A percentile compares a stretch with the other conserved stretches of the same genome.
phyloP scores from a whole-genome alignment of 2,329 filamentous ascomycete species.

The Trichothecium roseum region DNA sequence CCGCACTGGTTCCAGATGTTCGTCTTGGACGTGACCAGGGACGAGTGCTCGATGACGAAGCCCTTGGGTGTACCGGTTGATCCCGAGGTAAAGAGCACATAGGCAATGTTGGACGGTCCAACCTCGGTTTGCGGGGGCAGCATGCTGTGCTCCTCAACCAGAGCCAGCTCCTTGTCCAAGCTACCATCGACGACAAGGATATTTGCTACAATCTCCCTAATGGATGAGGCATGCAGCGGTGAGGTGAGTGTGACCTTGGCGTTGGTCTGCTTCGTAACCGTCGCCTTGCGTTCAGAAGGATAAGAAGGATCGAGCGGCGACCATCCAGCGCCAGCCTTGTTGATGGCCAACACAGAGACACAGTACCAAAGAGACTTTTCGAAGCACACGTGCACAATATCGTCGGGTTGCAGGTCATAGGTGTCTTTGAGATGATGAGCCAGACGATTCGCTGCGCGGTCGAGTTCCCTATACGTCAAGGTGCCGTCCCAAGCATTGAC shows the following conservation, averaged over 20 bases:
- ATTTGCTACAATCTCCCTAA: neutral
- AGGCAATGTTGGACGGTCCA: slow-evolving; percentile 5
- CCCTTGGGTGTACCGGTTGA: slow-evolving; percentile 9
- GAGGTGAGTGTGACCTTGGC: neutral
- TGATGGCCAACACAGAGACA: slow-evolving; percentile 3
- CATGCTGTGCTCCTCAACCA: neutral
- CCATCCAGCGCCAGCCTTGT: slow-evolving; percentile 3
- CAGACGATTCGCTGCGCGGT: neutral
- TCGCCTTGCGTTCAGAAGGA: neutral
- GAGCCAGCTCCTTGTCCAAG: neutral
- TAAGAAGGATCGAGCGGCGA: slow-evolving; percentile 4
- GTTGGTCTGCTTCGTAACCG: neutral
- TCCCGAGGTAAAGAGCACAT: slow-evolving; percentile 9
- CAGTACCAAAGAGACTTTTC: slow-evolving; percentile 3
- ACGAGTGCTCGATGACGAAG: slow-evolving; percentile 8
- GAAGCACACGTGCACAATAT: slow-evolving; percentile 4
- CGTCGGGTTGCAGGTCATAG: neutral
- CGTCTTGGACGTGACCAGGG: slow-evolving; percentile 18
- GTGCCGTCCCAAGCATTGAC: neutral
- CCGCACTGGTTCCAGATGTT: slow-evolving; percentile 17
- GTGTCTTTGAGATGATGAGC: neutral
- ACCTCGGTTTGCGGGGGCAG: neutral
- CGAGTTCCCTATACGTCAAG: neutral
- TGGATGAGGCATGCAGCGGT: neutral
- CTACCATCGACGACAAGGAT: neutral